Percentiles rank a stretch among this genome's conserved stretches.
Evolutionary conservation across 148 eudicot genomes (phyloP).

Genomic region (Persicaria tinctoria): DNA sequence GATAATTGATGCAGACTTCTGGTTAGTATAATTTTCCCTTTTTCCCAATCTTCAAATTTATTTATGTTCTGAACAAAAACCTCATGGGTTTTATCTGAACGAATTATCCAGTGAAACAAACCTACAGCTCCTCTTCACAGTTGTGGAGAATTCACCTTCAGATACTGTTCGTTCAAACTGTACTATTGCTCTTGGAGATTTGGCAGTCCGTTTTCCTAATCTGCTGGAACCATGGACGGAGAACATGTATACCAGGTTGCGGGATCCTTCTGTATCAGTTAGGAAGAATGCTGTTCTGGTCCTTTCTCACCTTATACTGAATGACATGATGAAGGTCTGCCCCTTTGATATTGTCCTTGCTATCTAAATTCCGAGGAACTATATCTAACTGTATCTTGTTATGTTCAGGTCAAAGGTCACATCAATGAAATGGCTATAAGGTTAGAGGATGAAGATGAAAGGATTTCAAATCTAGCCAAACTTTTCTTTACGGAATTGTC

Average conservation of each 20-base stretch:
- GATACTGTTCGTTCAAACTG: slow-evolving; percentile 95
- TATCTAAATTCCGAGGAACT: not conserved
- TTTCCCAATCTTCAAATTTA: not conserved
- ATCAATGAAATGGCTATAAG: slow-evolving; percentile 89
- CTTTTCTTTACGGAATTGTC: slow-evolving; percentile 87
- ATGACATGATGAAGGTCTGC: slow-evolving; percentile 99
- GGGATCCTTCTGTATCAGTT: slow-evolving; percentile 74
- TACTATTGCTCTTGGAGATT: slow-evolving; percentile 91
- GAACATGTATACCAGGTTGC: slow-evolving; percentile 81
- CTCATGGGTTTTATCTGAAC: slow-evolving; percentile 11
- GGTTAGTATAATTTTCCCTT: slow-evolving; percentile 35
- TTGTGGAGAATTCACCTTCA: slow-evolving; percentile 84
- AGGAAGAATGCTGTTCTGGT: slow-evolving; percentile 95
- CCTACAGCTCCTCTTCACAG: slow-evolving; percentile 94
- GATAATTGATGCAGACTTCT: slow-evolving; percentile 90
- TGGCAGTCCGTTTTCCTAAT: slow-evolving; percentile 96
- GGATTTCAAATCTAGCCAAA: slow-evolving; percentile 82
- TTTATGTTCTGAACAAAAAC: not conserved
- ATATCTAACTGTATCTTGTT: slow-evolving; percentile 12
- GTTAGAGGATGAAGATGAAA: slow-evolving; percentile 89
- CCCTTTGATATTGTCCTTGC: not conserved
- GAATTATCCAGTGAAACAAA: slow-evolving; percentile 62
- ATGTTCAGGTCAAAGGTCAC: slow-evolving; percentile 76
- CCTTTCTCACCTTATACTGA: slow-evolving; percentile 93
- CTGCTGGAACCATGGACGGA: slow-evolving; percentile 97